Evolutionary conservation across 371 early-diverging fungal genomes (phyloP).

Genomic region (Mortierella sp.): DNA sequence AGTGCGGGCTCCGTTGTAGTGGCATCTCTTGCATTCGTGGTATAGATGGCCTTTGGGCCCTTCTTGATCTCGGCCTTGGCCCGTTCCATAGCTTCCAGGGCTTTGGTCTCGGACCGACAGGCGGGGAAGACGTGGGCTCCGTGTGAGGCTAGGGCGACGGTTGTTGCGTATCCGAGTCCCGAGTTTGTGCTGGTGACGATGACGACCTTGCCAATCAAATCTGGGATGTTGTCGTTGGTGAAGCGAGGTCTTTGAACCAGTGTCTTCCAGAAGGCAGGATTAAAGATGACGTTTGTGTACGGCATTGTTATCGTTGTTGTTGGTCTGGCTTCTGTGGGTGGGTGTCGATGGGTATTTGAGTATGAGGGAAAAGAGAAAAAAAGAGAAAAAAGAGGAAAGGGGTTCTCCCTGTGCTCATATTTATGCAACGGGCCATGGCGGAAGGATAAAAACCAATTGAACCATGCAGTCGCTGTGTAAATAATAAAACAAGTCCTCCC

Average conservation of each 20-base stretch:
- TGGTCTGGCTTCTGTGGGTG: neutral
- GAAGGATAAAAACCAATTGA: too few species aligned
- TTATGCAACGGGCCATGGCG: neutral
- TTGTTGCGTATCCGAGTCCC: conserved; percentile 78
- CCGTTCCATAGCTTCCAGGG: conserved; percentile 63
- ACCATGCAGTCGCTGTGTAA: too few species aligned
- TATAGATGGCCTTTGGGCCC: too few species aligned
- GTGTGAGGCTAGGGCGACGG: conserved; percentile 71
- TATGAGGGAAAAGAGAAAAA: neutral
- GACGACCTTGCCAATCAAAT: conserved; percentile 73
- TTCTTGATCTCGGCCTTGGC: conserved; percentile 60
- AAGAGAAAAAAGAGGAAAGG: neutral
- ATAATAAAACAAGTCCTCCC: too few species aligned
- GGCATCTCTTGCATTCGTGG: too few species aligned
- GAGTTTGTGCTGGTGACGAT: conserved; percentile 83
- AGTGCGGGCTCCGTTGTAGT: conserved; percentile 49
- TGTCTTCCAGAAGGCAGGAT: conserved; percentile 52
- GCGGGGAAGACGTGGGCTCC: conserved; percentile 74
- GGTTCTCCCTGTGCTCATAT: neutral
- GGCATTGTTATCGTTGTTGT: conserved; percentile 22
- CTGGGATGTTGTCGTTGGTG: conserved; percentile 66
- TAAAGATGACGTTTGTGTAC: conserved; percentile 39
- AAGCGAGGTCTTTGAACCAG: conserved; percentile 36
- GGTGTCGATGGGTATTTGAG: neutral
- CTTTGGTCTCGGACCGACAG: conserved; percentile 67